Evolutionary conservation across 176 grass and related monocot genomes (phyloP), one percentile per base, ranked within the genome.

Genomic region (Saccharum officinarum): DNA sequence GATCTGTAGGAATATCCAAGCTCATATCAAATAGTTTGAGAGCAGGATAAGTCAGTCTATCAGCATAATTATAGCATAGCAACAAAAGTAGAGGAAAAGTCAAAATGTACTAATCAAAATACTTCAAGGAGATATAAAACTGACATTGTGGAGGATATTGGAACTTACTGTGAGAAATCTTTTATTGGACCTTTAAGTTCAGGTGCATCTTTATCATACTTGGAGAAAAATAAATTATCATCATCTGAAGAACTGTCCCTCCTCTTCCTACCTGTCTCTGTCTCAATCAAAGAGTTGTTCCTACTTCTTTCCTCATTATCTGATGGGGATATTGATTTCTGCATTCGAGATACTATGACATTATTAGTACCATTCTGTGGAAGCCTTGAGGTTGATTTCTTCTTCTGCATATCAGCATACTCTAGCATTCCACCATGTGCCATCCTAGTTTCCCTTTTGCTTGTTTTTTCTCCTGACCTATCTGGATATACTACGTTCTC

Each of bases 121-220:
- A 80, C 54, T 64, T 74, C 13, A 20, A 76, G 26, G 44, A 73
- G 73, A n/a, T 12, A 81, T 77, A 57, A 84, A 87, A 38, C n/a
- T 37, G 50, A 59, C 33, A 80, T 28, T 8, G 26, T 75, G 28
- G 55, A 84, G 16, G 46, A 83, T 69, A 33, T 30, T 82, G 84
- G 26, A 71, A 82, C 95, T 93, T 95, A 98, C 95, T 95, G 91
- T 80, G 82, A 83, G 39, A 86, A 82, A 80, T 95, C 89, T 79
- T 87, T 91, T 91, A 98, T 92, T 80, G 85, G 89, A 84, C 87
- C 93, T 88, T 92, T 98, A 66, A 95, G 73, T 84, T 98, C 95
- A 44, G 95, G 91, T 37, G 88, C 77, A 38, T 93, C 93, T 77
- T 98, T 98, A 89, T 92, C 87, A 77, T 95, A 98, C 71, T 93